Evolutionary conservation across 2,329 filamentous ascomycete genomes (phyloP), one percentile per base, ranked within the genome.

Genomic region (Decorospora gaudefroyi): DNA sequence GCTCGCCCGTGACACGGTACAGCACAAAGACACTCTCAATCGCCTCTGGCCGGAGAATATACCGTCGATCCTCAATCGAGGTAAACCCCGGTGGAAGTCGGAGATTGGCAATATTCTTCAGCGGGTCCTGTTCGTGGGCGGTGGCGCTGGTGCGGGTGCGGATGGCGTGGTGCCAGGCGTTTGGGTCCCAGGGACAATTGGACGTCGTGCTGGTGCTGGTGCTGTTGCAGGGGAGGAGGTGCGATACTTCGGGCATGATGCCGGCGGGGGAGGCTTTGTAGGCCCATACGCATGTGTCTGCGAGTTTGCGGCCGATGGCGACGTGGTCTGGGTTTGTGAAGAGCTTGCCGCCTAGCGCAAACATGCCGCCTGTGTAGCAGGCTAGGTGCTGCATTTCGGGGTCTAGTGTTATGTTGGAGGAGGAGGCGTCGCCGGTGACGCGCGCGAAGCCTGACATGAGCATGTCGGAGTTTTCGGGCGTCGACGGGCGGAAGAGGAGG

Each of bases 291-390:
- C 82, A 85, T 3, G 78, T 78, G 42, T 84, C 76, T 0, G 80
- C 79, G 31, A 85, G 69, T 56, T 81, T 79, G 29, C 74, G 71
- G 8, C 79, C 82, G 37, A 83, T 75, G 1, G 75, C 69, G 48
- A 84, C 69, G 53, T 85, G 80, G 11, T 69, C 68, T 2, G 76
- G 66, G n/a, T 78, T 72, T 10, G 74, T 67, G 61, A 84, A 83
- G 1, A 84, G 59, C 55, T 77, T 80, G 30, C 80, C 77, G 18
- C 81, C 82, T 0, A 85, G 65, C 0, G 77, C 81, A 47, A 83
- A 79, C 81, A 84, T 84, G 38, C 81, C 82, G 8, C 82, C 82
- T 0, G 78, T 73, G 58, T 81, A 84, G 68, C 82, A 85, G 16
- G 72, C 74, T 10, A 84, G 72, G 62, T 85, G 82, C 37, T 81